Conservation (phyloP, 2,329 filamentous ascomycete genomes). For the Pochonia chlamydosporia region DNA sequence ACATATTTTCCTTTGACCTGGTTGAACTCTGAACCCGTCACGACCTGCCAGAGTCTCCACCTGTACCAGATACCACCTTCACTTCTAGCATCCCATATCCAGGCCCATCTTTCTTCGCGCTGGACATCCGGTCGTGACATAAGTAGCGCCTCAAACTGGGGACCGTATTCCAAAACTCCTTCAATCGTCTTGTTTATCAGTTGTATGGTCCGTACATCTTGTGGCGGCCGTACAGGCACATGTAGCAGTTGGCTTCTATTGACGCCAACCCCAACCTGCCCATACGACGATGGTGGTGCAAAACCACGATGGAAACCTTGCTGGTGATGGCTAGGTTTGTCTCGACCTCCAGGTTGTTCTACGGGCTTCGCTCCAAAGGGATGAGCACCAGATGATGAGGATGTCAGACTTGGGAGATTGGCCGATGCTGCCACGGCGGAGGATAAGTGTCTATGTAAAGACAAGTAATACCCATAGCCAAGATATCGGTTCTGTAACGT, state of each 20-base stretch:
- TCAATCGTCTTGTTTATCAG: conserved; percentile 88
- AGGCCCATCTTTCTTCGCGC: conserved; percentile 84
- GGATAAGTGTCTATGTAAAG: conserved; percentile 75
- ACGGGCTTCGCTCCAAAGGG: conserved; percentile 75
- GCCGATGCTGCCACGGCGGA: conserved; percentile 46
- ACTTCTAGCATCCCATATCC: conserved; percentile 83
- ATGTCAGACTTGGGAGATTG: conserved; percentile 6
- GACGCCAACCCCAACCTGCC: conserved; percentile 32
- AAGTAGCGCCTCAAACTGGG: conserved; percentile 84
- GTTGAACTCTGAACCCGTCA: conserved; percentile 56
- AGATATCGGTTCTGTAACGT: conserved; percentile 77
- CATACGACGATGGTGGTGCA: conserved; percentile 70
- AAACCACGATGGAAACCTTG: conserved; percentile 54
- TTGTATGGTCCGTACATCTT: conserved; percentile 70
- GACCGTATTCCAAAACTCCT: conserved; percentile 68
- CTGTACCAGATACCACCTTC: conserved; percentile 84
- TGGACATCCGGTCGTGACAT: conserved; percentile 85
- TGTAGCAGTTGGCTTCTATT: conserved; percentile 48
- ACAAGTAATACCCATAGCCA: conserved; percentile 77
- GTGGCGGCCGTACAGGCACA: conserved; percentile 69
- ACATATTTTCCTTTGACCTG: conserved; percentile 47
- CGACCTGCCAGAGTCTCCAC: conserved; percentile 81
- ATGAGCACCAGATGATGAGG: conserved; percentile 45
- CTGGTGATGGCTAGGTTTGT: conserved; percentile 29
- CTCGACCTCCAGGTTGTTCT: conserved; percentile 31